Base-by-base conservation (phyloP, 1,139 yeast species). In the Magnusiomyces magnusii region DNA sequence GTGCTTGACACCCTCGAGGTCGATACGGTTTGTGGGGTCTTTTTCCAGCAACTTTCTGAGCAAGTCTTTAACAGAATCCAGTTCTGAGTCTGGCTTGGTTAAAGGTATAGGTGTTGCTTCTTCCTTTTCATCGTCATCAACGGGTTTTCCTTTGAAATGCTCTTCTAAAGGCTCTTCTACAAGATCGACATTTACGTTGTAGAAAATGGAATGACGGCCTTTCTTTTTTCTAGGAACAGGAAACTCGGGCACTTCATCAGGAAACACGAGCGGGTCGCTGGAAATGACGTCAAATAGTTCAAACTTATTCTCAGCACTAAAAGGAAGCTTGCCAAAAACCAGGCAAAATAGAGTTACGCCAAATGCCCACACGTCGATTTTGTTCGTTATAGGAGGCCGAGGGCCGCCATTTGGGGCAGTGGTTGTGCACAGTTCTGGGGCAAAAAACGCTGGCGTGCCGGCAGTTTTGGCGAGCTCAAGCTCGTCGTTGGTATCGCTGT, bases 331-430 rank as follows among this genome's bases (percentile, higher is more conserved):
- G 9, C 99, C 99, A 74, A 88, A 93, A 24, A 93, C 72, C 51
- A 95, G 76, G 71, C 99, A 92, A 70, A 85, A 93, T 25, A 95
- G 76, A 0, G 99, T 93, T 1, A 93, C 92, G 2, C 99, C 99
- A 41, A 92, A 73, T 0, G 99, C 97, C 99, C 99, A 95, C 19
- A 92, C 86, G 72, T 92, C 98, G 59, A 92, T 88, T 71, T 88
- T 90, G 67, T 85, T 77, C 62, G 86, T 84, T 47, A 87, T 84
- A 56, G 77, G 80, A 2, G 84, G 75, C 15, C 75, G 80, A n/a
- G 67, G 62, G 19, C 58, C 64, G 39, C 65, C 63, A 51, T 65
- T 69, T 56, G 63, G 68, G 31, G 67, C 65, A 36, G 71, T 80
- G 0, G 84, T 78, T 58, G 78, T 80, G 68, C 92, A 86, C 50